phyloP scores from a whole-genome alignment of 208 protist genomes.

The Leishmania aethiopica region DNA sequence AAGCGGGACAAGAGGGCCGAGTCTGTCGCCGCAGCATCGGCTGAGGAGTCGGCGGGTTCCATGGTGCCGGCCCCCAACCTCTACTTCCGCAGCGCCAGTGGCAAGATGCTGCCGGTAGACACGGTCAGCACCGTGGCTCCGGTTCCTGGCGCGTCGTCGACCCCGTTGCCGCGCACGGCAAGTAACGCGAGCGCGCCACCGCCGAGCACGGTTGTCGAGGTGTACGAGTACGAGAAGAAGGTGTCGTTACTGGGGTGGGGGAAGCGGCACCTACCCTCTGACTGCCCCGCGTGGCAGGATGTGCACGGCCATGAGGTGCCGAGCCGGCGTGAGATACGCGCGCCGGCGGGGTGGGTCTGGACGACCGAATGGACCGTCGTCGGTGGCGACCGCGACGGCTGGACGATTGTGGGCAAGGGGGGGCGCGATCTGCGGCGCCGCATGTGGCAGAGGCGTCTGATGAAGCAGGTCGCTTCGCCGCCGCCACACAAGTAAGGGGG shows the following conservation, averaged over 20 bases:
- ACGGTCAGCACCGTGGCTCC: slow-evolving; percentile 7
- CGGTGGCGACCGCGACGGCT: slow-evolving; percentile 36
- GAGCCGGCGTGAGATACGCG: slow-evolving; percentile 37
- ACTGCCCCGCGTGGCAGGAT: slow-evolving; percentile 65
- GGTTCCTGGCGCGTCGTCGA: slow-evolving; percentile 22
- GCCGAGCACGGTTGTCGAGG: slow-evolving; percentile 36
- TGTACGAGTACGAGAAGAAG: slow-evolving; percentile 77
- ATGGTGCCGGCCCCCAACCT: slow-evolving; percentile 6
- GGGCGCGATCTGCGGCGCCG: slow-evolving; percentile 60
- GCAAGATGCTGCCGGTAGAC: slow-evolving; percentile 17
- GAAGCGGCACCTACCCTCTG: slow-evolving; percentile 41
- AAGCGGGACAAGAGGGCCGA: slow-evolving; percentile 7
- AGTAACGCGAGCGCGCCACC: slow-evolving; percentile 18
- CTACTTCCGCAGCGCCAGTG: slow-evolving; percentile 25
- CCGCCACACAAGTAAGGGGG: background rate
- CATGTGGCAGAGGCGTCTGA: slow-evolving; percentile 56
- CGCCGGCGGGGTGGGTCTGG: slow-evolving; percentile 65
- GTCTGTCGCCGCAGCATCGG: background rate
- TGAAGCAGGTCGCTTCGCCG: slow-evolving; percentile 11
- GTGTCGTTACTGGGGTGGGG: slow-evolving; percentile 60
- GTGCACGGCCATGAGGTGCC: slow-evolving; percentile 47
- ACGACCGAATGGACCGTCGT: slow-evolving; percentile 46
- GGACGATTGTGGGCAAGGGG: slow-evolving; percentile 28
- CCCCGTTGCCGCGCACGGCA: slow-evolving; percentile 18
- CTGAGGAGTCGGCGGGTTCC: slow-evolving; percentile 5